Base-by-base conservation (phyloP, 257 asterid genomes). In the Solanum raphanifolium region DNA sequence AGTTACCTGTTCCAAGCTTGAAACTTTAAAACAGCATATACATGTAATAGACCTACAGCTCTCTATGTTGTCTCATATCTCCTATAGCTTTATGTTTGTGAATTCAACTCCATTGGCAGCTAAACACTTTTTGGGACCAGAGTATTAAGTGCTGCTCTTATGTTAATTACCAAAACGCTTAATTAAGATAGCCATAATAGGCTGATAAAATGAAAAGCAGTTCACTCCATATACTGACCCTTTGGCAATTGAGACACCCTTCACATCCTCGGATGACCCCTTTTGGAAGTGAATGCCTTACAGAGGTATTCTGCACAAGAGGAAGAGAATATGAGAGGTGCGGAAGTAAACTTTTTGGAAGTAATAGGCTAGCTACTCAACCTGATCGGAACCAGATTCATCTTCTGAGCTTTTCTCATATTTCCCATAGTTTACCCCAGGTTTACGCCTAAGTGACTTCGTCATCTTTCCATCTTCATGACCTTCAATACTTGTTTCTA, bases 261-360 rank as follows among this genome's bases (percentile, higher is more conserved):
- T 94, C 94, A 90, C 99, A 95, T 82, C 99, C 99, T 87, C 98
- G 98, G 89, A 92, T 87, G 85, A 94, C 95, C 88, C 98, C 98
- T 93, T 93, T 95, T 2, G 98, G 95, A 74, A 97, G 98, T 87
- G 75, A 91, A 58, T 83, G 84, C 87, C 91, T 90, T 69, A 55
- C 72, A 89, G 87, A 86, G 23, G 52, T 55, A 65, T 86, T 90
- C 99, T 95, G 94, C 88, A 90, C 81, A 86, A 71, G 76, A 52
- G 68, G 79, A 86, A 73, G 29, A 38, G 73, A 52, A 86, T 52
- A 27, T 60, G 83, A 72, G 69, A 73, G 88, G 69, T 52, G 75
- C 34, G 6, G 34, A 73, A n/a, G 39, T 29, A 76, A 35, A 83
- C 9, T 9, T 2, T 39, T 78, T 3, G 13, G 8, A 79, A 62